Base-by-base conservation (phyloP, 352 stramenopile genomes). In the Pythium vanterpoolii region DNA sequence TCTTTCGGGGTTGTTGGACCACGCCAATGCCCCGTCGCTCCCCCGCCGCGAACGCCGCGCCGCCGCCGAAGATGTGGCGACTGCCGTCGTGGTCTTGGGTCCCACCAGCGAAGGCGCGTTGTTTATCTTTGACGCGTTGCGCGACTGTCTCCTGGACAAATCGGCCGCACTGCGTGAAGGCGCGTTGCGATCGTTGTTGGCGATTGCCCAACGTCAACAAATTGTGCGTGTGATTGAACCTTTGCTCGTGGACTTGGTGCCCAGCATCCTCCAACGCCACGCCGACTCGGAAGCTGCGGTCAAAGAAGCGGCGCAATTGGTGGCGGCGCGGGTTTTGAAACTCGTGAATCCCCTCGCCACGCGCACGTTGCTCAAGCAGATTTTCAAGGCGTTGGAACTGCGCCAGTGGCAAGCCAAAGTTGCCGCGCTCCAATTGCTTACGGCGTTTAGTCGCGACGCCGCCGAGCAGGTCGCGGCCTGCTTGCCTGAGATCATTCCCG, bases 401-500 rank as follows among this genome's bases (percentile, higher is more conserved):
- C 78, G 78, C 36, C 63, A 81, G 46, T 98, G 90, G 90, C 85
- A 95, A 60, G 90, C 88, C 49, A 98, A 98, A 62, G 75, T 87
- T 0, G 82, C 75, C 19, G 77, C 86, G 14, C 66, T 98, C 24
- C 84, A 96, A 52, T 62, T 93, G 31, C 68, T 98, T 3, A 75
- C 76, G 43, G 74, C 86, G 46, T 86, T 95, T 10, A 89, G 86
- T 28, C 72, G 71, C 19, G 77, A 66, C 28, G 79, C 86, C 9
- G 76, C 84, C 3, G 60, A 72, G 27, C 84, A 96, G 51, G 82
- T 96, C 11, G 85, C 78, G 21, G 74, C 76, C 30, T 79, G 93
- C 48, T 71, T 98, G 28, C 89, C 90, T 4, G 89, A 94, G 62
- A 82, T 98, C 60, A 95, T 98, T 62, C 93, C 93, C 0, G 79